phyloP scores from a whole-genome alignment of 495 filamentous ascomycete species.

The Hyaloscypha bicolor region DNA sequence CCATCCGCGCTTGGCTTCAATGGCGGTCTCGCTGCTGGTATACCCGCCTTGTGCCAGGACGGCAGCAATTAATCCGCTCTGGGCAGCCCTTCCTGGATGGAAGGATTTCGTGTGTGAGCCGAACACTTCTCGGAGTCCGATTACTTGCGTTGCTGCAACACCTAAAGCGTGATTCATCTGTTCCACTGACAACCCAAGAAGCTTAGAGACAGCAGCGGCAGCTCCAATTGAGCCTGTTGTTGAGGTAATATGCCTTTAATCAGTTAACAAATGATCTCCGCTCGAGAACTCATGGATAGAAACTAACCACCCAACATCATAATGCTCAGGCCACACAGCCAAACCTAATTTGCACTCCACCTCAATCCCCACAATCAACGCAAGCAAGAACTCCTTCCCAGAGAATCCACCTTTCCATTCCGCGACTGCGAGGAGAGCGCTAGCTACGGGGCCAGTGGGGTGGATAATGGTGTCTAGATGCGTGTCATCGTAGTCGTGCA shows the following conservation, averaged over 20 bases:
- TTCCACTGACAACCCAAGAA: constrained; percentile 39
- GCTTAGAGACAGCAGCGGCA: constrained; percentile 50
- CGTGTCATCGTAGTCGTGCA: constrained; percentile 61
- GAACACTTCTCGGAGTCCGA: constrained; percentile 55
- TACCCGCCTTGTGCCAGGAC: constrained; percentile 49
- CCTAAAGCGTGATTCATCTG: constrained; percentile 55
- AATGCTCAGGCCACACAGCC: constrained; percentile 54
- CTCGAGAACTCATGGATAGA: not conserved
- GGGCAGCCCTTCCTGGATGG: constrained; percentile 53
- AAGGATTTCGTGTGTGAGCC: constrained; percentile 59
- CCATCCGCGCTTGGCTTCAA: constrained; percentile 59
- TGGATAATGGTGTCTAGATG: constrained; percentile 60
- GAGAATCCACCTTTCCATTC: constrained; percentile 42
- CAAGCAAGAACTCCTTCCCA: constrained; percentile 48
- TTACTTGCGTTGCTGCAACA: constrained; percentile 53
- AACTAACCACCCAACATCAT: constrained; percentile 53
- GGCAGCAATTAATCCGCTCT: constrained; percentile 53
- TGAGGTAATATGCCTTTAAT: constrained; percentile 50
- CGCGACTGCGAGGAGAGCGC: constrained; percentile 48
- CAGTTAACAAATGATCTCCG: no score
- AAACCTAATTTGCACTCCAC: constrained; percentile 52
- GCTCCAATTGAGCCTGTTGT: constrained; percentile 54
- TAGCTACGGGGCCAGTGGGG: constrained; percentile 52
- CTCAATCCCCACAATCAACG: constrained; percentile 55
- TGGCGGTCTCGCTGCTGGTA: constrained; percentile 46